Evolutionary conservation across 441 rosid species (phyloP), one percentile per base, ranked within the genome.

Genomic region (Corymbia calophylla): DNA sequence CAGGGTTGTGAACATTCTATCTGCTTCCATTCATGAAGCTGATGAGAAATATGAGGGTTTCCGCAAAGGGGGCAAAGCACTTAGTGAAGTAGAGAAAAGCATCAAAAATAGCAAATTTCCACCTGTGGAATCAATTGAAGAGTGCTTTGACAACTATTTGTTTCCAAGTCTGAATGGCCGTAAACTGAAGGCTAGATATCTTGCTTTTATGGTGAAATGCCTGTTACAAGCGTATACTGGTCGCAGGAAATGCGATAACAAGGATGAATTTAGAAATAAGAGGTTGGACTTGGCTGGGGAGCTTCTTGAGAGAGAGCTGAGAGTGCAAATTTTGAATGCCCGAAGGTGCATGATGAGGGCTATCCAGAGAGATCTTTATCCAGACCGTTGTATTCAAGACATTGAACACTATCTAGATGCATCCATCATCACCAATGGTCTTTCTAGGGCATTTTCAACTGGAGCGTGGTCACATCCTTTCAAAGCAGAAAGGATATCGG

Each of bases 391-490:
- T 47, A 89, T 95, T 88, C 96, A 93, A 80, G 95, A 93, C 17
- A 93, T 97, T 56, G 99, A 97, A 87, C 96, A 95, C 89, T 97
- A 97, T 92, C 92, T 98, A 77, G 99, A 98, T 95, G 97, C 97
- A 35, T 95, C 99, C 68, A 96, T 98, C 60, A 92, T 97, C 77
- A 95, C 98, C 82, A 97, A 98, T 92, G 99, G 99, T 80, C 93
- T 98, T 35, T 92, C 94, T 6, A 95, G 99, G 94, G 99, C 99
- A 80, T 97, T 98, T 93, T 97, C 99, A 60, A 96, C 99, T 91
- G 99, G 99, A 90, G 98, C 99, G 53, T 97, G 99, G 99, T 95
- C 95, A 32, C 99, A 98, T 93, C 97, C 98, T 66, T 97, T 89
- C 88, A 95, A 95, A 93, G 96, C 93, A 93, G 99, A 98, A 92